Evolutionary conservation across 352 stramenopile genomes (phyloP).

Genomic region (Phytophthora uliginosa): DNA sequence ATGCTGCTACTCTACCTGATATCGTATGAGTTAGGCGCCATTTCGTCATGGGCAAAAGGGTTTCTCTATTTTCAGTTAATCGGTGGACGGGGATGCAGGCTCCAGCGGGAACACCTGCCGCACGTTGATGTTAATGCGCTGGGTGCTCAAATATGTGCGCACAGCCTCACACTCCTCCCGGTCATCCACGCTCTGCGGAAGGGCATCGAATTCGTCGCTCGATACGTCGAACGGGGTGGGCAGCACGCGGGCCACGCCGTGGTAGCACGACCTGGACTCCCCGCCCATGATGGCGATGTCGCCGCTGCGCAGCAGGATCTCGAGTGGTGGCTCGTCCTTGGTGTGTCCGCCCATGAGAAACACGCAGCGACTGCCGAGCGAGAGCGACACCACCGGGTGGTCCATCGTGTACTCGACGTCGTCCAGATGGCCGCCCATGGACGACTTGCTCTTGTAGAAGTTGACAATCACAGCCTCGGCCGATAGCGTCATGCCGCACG

Average conservation of each 20-base stretch:
- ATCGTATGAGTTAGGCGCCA: background rate
- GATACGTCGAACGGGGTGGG: conserved; percentile 52
- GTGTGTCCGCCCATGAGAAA: conserved; percentile 80
- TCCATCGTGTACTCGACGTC: conserved; percentile 89
- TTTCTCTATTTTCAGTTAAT: conserved; percentile 14
- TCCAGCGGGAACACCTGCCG: conserved; percentile 73
- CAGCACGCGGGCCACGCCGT: conserved; percentile 73
- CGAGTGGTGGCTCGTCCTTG: conserved; percentile 71
- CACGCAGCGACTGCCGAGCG: conserved; percentile 73
- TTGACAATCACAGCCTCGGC: conserved; percentile 87
- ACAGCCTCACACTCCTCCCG: conserved; percentile 54
- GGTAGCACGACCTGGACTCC: conserved; percentile 74
- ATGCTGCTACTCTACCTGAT: background rate
- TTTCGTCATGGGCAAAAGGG: background rate
- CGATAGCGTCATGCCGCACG: conserved; percentile 59
- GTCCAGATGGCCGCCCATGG: conserved; percentile 87
- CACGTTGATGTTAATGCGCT: conserved; percentile 88
- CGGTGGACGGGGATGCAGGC: background rate
- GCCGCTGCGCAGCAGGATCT: conserved; percentile 73
- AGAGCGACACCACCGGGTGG: conserved; percentile 84
- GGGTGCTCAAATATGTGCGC: conserved; percentile 56
- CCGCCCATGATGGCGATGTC: conserved; percentile 76
- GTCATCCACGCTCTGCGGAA: conserved; percentile 20
- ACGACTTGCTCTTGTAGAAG: conserved; percentile 83
- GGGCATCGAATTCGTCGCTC: conserved; percentile 31